Conservation (phyloP, 2,329 filamentous ascomycete species). For the Sclerotinia subarctica region DNA sequence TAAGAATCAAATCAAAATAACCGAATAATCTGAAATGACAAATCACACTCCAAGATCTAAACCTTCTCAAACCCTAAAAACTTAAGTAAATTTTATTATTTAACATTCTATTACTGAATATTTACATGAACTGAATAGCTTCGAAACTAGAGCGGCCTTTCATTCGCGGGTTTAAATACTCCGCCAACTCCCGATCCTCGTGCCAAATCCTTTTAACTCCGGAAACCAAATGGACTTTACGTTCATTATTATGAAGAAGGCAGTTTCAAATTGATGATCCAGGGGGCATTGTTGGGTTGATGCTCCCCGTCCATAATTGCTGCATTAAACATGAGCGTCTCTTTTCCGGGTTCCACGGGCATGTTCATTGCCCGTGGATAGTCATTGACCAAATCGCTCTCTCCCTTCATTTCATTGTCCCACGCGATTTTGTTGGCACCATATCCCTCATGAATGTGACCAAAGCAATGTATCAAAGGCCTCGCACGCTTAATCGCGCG, state of each 20-base stretch:
- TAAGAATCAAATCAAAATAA: too few species aligned
- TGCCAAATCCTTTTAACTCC: too few species aligned
- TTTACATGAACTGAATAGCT: too few species aligned
- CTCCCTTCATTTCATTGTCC: conserved; percentile 26
- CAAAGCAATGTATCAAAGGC: conserved; percentile 57
- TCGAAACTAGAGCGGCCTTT: too few species aligned
- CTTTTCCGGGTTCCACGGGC: conserved; percentile 40
- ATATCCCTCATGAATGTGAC: conserved; percentile 62
- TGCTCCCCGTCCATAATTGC: conserved; percentile 48
- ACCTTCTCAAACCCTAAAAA: too few species aligned
- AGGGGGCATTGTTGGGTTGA: conserved; percentile 48
- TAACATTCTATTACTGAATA: too few species aligned
- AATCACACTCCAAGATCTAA: too few species aligned
- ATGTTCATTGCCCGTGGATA: conserved; percentile 37
- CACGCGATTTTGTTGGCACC: conserved; percentile 53
- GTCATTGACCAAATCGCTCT: conserved; percentile 38
- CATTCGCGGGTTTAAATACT: too few species aligned
- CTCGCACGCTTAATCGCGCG: conserved; percentile 48
- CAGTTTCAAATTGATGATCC: conserved; percentile 35
- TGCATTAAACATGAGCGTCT: conserved; percentile 61
- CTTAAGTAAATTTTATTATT: too few species aligned
- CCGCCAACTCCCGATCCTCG: too few species aligned
- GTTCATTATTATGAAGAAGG: neutral
- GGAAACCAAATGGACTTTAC: too few species aligned
- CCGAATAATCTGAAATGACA: too few species aligned